Evolutionary conservation across 192 early-diverging fungal species (phyloP), one percentile per base, ranked within the genome.

Genomic region (Helicostylum pulchrum): DNA sequence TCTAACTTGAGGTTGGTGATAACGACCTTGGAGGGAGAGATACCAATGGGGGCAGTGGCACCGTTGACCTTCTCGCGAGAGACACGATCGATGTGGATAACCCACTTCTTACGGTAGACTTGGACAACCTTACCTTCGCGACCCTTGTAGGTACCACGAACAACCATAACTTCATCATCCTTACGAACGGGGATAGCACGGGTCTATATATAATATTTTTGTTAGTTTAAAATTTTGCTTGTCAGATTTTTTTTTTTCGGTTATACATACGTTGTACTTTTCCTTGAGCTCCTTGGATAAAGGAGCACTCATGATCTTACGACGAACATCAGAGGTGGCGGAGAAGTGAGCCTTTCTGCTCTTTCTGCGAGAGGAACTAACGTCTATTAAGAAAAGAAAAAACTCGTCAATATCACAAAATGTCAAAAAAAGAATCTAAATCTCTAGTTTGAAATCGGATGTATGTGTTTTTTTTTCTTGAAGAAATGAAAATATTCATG

Each of bases 101-200:
- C 89, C 89, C 89, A 99, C 90, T 95, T 97, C 83, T 94, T 92
- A 78, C 97, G 93, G 94, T 97, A 98, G 73, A 96, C 94, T 64
- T 88, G 83, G 69, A 83, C 77, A 64, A 99, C 93, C 90, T 96
- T 96, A 71, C 97, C 97, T 78, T 94, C 91, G 70, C 90, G 91
- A 77, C 93, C 95, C 90, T 97, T 97, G 88, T 88, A 82, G 80
- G 84, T 85, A 76, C 97, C 97, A 71, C 96, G 90, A 73, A 94
- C 87, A 72, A 99, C 87, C 67, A 86, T 80, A 70, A 99, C 96
- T 87, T 97, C 96, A 84, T 99, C 97, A 74, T 95, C 95, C 81
- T 91, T 89, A 81, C 94, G 93, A 77, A 99, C 86, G 64, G 97
- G 96, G 75, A 99, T 87, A 72, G 96, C 88, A 80, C 94, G 92